Base-by-base conservation (phyloP, 257 asterid genomes). In the Salvia rosmarinus region DNA sequence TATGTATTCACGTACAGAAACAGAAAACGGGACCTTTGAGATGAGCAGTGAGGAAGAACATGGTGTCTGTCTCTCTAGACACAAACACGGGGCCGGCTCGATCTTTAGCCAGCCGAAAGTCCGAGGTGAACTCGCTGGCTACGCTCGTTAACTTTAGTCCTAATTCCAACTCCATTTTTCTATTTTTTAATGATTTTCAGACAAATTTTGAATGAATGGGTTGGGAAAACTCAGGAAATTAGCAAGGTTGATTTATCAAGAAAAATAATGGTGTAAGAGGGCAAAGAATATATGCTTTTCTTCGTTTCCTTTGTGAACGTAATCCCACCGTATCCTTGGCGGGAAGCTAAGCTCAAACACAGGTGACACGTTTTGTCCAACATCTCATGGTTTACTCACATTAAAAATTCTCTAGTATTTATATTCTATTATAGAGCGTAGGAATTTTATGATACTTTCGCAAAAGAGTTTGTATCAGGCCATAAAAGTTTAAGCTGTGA, bases 1-100 rank as follows among this genome's bases (percentile, higher is more conserved):
- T 4, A 10, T 6, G 7, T 9, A 21, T 9, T n/a, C 5, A 57
- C 44, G 58, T 44, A 3, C 20, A 47, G 13, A 58, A 10, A 3
- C 2, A 10, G 30, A 73, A 65, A 25, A 4, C 9, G 28, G 6
- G 70, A 93, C 98, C 96, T 85, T 70, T 83, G 73, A 89, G 91
- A 83, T 83, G 88, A 79, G 89, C 88, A 10, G 88, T 86, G 81
- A 90, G 95, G 80, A 84, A 44, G 67, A 90, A 90, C 87, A 80
- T 13, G 32, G 83, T 8, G 13, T 84, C 89, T n/a, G 96, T 89
- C 83, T 93, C 96, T 20, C 55, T 77, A 42, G 95, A 93, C 64
- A 81, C 62, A 82, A 89, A 90, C 56, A 86, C 69, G 16, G 84
- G 86, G 34, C 89, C 92, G 0, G 74, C 67, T 0, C 85, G 84